Conservation (phyloP, 306 rosid species). For the Potentilla sterilis region DNA sequence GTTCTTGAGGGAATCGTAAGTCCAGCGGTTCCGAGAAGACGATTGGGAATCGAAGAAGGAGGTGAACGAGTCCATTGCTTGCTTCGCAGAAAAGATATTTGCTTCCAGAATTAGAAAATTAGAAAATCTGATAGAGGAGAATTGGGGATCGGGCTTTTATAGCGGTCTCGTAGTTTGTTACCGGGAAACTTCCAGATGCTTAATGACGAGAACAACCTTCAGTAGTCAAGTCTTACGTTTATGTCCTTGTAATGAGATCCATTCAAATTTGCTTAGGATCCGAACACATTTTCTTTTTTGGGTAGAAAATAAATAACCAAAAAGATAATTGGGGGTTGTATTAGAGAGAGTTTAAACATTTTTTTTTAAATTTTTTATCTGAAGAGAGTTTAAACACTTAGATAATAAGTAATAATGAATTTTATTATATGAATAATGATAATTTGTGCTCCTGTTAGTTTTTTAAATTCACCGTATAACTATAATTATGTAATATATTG, state of each 20-base stretch:
- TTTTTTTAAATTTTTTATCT: no score
- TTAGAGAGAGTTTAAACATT: no score
- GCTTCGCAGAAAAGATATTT: not conserved
- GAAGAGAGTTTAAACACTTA: not conserved
- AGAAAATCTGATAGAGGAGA: not conserved
- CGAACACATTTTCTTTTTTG: not conserved
- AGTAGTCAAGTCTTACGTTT: not conserved
- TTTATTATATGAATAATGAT: no score
- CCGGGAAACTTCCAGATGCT: conserved; percentile 30
- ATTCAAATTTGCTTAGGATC: not conserved
- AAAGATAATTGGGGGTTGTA: not conserved
- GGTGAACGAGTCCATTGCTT: conserved; percentile 57
- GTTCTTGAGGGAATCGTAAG: conserved; percentile 69
- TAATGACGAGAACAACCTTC: not conserved
- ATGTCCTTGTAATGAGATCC: not conserved
- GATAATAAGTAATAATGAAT: not conserved
- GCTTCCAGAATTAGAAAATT: not conserved
- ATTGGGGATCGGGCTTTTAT: not conserved
- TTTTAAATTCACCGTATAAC: no score
- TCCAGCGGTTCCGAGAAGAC: conserved; percentile 54
- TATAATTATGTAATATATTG: no score
- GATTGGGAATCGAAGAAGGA: conserved; percentile 67
- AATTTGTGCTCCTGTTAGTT: not conserved
- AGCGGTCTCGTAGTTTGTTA: not conserved
- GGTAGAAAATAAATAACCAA: not conserved